Percentiles rank a stretch among this genome's conserved stretches.
These are phyloP conservation scores for Vachellia pachyceras DNA, from an alignment of 306 rosid genomes.

Conservation along the genomic window DNA sequence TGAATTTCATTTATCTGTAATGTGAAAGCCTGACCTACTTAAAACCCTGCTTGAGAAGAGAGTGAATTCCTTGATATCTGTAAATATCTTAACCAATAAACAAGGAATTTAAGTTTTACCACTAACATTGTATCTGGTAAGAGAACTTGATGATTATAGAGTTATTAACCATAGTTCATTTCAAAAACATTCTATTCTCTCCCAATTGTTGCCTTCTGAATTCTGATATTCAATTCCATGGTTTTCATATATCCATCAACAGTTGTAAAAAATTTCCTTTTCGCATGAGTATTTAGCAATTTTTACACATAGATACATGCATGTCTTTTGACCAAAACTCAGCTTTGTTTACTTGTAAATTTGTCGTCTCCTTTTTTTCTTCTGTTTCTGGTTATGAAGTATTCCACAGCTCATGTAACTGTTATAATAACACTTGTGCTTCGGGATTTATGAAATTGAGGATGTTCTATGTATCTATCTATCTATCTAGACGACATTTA, in stretches of 20 bases:
- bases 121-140: not conserved
- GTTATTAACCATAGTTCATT: conserved; percentile 6
- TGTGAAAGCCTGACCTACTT: not conserved
- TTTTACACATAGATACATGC: not conserved
- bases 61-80: conserved; percentile 21
- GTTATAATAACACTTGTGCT: conserved; percentile 1
- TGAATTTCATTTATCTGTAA: conserved; percentile 26
- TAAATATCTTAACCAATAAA: conserved; percentile 27
- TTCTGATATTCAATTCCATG: conserved; percentile 21
- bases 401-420: conserved; percentile 4
- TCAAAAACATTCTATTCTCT: not conserved
- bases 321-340: not conserved
- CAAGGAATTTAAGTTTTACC: conserved; percentile 19
- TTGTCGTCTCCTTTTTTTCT: not conserved
- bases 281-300: conserved; percentile 13
- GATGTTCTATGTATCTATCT: not conserved
- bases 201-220: not conserved
- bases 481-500: not conserved
- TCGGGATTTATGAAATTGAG: not conserved
- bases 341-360: not conserved
- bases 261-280: not conserved
- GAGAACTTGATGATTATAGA: not conserved
- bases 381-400: not conserved
- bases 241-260: conserved; percentile 10
- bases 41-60: conserved; percentile 28